Evolutionary conservation across 139 green algal genomes (phyloP).

Genomic region (Chlorella sp.): DNA sequence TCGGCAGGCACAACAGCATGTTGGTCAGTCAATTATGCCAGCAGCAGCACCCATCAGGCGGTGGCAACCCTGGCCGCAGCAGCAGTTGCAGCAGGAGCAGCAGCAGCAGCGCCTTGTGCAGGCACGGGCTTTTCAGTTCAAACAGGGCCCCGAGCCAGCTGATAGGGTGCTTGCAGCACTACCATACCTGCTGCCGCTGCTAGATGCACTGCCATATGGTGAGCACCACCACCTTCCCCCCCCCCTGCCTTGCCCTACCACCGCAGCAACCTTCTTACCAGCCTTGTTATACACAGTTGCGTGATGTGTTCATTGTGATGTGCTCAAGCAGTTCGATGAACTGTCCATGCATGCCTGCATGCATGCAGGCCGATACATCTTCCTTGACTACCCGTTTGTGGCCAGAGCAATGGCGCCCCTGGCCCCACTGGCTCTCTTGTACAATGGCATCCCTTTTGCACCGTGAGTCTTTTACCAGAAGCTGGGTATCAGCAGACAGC

Average conservation of each 20-base stretch:
- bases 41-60: too few species aligned
- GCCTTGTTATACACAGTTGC: neutral
- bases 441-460: slow-evolving; percentile 42
- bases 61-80: too few species aligned
- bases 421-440: slow-evolving; percentile 36
- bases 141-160: too few species aligned
- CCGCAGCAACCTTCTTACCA: neutral
- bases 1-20: too few species aligned
- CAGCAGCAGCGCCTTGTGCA: too few species aligned
- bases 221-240: neutral
- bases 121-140: too few species aligned
- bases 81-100: too few species aligned
- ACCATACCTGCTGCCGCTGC: slow-evolving; percentile 49
- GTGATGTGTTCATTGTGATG: neutral
- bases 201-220: slow-evolving; percentile 48
- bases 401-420: slow-evolving; percentile 37
- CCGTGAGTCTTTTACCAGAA: too few species aligned
- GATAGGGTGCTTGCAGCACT: slow-evolving; percentile 27
- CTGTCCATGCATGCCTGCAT: neutral
- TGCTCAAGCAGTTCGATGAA: too few species aligned
- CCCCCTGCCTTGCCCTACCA: neutral
- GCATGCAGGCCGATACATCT: slow-evolving; percentile 52
- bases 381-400: slow-evolving; percentile 49
- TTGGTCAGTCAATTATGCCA: too few species aligned
- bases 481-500: too few species aligned